phyloP scores from a whole-genome alignment of 495 filamentous ascomycete genomes.

The Acidomyces sp. region DNA sequence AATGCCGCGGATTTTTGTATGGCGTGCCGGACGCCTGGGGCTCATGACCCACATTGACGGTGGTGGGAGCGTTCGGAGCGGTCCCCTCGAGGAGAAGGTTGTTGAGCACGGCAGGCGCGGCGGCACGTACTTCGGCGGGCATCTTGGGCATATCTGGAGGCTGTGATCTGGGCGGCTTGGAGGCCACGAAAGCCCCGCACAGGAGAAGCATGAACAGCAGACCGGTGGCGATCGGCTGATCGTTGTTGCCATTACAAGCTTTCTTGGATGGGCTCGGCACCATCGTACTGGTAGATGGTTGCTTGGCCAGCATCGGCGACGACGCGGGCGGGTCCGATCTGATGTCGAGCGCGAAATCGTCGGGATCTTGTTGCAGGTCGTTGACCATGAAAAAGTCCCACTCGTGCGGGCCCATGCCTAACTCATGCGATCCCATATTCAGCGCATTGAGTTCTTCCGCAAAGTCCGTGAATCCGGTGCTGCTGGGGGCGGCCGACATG shows the following conservation, averaged over 20 bases:
- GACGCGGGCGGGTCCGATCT: slow-evolving; percentile 18
- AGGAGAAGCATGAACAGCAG: slow-evolving; percentile 66
- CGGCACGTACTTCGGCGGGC: slow-evolving; percentile 83
- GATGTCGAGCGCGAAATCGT: slow-evolving; percentile 39
- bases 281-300: slow-evolving; percentile 26
- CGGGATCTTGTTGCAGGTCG: slow-evolving; percentile 36
- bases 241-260: slow-evolving; percentile 34
- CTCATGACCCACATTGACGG: slow-evolving; percentile 5
- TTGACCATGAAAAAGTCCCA: slow-evolving; percentile 71
- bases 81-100: slow-evolving; percentile 75
- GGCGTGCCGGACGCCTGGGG: slow-evolving; percentile 19
- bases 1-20: slow-evolving; percentile 1
- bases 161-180: slow-evolving; percentile 53
- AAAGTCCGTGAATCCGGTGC: slow-evolving; percentile 49
- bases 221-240: slow-evolving; percentile 29
- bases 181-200: slow-evolving; percentile 91
- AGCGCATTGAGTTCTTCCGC: slow-evolving; percentile 73
- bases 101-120: slow-evolving; percentile 78
- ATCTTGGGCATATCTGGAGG: slow-evolving; percentile 60
- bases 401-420: slow-evolving; percentile 59
- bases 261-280: slow-evolving; percentile 46
- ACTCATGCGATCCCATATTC: slow-evolving; percentile 67
- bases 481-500: slow-evolving; percentile 42
- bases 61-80: slow-evolving; percentile 25
- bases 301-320: slow-evolving; percentile 9